Percentiles rank a stretch among this genome's conserved stretches.
Evolutionary conservation across 106 monocot species (phyloP).

Genomic region (Chionographis japonica): DNA sequence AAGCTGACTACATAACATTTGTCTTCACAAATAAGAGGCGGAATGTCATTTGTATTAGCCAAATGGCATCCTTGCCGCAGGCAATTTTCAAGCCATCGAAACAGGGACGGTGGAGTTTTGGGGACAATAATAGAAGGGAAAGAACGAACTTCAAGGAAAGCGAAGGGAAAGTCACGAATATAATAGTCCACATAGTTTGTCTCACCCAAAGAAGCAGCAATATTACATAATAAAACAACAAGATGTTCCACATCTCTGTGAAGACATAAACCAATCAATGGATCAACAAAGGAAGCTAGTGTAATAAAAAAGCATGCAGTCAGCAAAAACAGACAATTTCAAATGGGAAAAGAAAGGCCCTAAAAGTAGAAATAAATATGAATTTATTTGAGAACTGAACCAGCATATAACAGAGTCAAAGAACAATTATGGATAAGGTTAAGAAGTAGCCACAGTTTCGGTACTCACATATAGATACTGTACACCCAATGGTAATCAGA

Average conservation of each 20-base stretch:
- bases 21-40: constrained; percentile 49
- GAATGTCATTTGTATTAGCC: constrained; percentile 44
- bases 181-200: constrained; percentile 70
- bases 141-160: constrained; percentile 33
- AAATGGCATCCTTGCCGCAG: constrained; percentile 39
- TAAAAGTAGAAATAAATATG: too few relatives aligned
- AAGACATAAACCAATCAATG: constrained; percentile 1
- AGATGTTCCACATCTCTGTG: constrained; percentile 67
- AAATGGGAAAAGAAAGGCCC: background rate
- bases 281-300: background rate
- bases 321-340: background rate
- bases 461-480: too few relatives aligned
- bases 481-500: too few relatives aligned
- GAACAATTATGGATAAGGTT: too few relatives aligned
- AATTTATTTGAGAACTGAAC: too few relatives aligned
- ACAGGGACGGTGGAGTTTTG: constrained; percentile 64
- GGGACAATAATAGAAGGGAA: constrained; percentile 19
- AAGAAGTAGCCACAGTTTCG: too few relatives aligned
- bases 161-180: constrained; percentile 74
- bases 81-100: constrained; percentile 76
- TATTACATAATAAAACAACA: constrained; percentile 48
- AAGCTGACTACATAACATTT: constrained; percentile 49
- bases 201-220: constrained; percentile 69
- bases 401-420: too few relatives aligned
- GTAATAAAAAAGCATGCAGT: background rate